Conservation (phyloP, 768 basidiomycete genomes). For the Fibroporia radiculosa region DNA sequence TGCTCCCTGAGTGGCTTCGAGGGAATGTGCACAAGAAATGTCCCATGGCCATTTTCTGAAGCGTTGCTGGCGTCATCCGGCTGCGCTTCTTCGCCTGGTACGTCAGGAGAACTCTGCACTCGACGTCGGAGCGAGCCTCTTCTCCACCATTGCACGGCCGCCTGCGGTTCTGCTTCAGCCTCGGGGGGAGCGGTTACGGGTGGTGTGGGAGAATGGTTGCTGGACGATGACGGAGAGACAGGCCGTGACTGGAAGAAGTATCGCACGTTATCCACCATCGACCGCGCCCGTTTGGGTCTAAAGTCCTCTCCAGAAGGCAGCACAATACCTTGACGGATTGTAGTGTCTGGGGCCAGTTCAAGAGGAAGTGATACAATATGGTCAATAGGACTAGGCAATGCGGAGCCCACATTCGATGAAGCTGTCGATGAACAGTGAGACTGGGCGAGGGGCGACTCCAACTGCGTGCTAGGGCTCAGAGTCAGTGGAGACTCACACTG, state of each 20-base stretch:
- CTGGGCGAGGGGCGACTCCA: conserved; percentile 16
- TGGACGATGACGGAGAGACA: conserved; percentile 26
- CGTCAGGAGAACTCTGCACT: conserved; percentile 45
- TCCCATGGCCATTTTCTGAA: conserved; percentile 9
- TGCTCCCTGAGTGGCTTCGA: background rate
- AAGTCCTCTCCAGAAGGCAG: conserved; percentile 19
- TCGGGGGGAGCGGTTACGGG: conserved; percentile 9
- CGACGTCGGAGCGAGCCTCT: conserved; percentile 41
- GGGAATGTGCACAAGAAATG: background rate
- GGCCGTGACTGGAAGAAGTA: conserved; percentile 49
- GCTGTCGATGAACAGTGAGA: conserved; percentile 20
- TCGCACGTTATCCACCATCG: conserved; percentile 56
- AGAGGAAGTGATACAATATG: conserved; percentile 15
- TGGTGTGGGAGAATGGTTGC: conserved; percentile 8
- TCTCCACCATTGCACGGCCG: conserved; percentile 39
- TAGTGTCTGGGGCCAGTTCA: conserved; percentile 10
- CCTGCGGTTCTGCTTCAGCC: conserved; percentile 11
- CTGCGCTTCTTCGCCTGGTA: conserved; percentile 21
- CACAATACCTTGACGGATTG: conserved; percentile 22
- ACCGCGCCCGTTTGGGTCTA: conserved; percentile 37
- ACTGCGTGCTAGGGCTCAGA: conserved; percentile 11
- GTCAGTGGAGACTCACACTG: conserved; percentile 1
- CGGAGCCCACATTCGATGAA: conserved; percentile 16
- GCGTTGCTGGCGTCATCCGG: conserved; percentile 1
- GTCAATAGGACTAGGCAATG: conserved; percentile 19